Evolutionary conservation across 768 basidiomycete species (phyloP).

Genomic region (Crassisporium funariophilum): DNA sequence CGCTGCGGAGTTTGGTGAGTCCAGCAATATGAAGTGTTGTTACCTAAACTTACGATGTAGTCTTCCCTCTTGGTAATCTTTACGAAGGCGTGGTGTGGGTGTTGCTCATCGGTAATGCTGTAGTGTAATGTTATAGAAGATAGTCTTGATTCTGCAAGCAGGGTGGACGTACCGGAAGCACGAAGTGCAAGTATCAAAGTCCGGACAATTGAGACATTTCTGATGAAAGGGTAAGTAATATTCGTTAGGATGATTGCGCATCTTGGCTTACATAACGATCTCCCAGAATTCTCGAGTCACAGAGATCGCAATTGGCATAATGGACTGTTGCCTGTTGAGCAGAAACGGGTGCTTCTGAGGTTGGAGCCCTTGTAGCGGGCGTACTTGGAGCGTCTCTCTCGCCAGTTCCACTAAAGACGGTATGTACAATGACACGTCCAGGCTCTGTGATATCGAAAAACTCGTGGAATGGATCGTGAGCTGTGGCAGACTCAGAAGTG

Average conservation of each 20-base stretch:
- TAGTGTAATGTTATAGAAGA: slow-evolving; percentile 1
- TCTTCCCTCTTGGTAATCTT: slow-evolving; percentile 55
- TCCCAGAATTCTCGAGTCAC: slow-evolving; percentile 70
- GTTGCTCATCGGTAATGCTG: slow-evolving; percentile 71
- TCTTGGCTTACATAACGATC: slow-evolving; percentile 63
- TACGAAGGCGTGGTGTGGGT: slow-evolving; percentile 77
- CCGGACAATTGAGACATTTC: slow-evolving; percentile 85
- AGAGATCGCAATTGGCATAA: slow-evolving; percentile 73
- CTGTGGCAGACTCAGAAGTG: slow-evolving; percentile 45
- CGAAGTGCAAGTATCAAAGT: slow-evolving; percentile 73
- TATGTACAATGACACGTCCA: slow-evolving; percentile 66
- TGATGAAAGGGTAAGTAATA: slow-evolving; percentile 24
- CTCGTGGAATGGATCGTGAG: slow-evolving; percentile 65
- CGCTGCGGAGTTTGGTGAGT: slow-evolving; percentile 21
- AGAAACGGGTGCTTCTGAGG: slow-evolving; percentile 8
- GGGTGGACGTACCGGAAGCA: slow-evolving; percentile 59
- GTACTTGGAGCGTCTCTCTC: slow-evolving; percentile 25
- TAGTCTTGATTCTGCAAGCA: background rate
- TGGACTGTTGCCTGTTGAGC: slow-evolving; percentile 41
- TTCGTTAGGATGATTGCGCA: background rate
- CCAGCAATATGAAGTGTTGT: background rate
- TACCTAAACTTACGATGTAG: slow-evolving; percentile 49
- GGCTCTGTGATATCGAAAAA: slow-evolving; percentile 73
- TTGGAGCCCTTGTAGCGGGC: slow-evolving; percentile 4
- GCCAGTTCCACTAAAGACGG: slow-evolving; percentile 47